These are phyloP conservation scores for Iberis pinnata DNA, from an alignment of 345 rosid genomes.

Conservation along the genomic window DNA sequence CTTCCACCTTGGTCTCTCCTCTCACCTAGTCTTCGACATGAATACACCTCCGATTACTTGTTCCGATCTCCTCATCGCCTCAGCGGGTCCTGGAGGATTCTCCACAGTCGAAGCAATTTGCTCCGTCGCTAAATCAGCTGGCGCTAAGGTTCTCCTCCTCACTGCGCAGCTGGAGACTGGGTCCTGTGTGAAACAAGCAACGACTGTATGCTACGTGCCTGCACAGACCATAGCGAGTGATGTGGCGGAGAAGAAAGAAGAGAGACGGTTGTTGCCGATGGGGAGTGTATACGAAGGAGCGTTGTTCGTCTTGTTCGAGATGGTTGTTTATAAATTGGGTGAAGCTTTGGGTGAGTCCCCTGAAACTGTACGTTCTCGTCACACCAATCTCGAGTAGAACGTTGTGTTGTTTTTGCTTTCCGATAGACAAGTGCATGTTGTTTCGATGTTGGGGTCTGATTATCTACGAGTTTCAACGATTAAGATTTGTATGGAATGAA, in stretches of 20 bases:
- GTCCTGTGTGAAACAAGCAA: conserved; percentile 54
- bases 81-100: conserved; percentile 82
- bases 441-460: too few species aligned
- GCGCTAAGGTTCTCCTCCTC: conserved; percentile 55
- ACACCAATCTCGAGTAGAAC: conserved; percentile 67
- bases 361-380: conserved; percentile 66
- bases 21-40: conserved; percentile 76
- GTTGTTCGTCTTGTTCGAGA: conserved; percentile 82
- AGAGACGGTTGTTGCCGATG: conserved; percentile 68
- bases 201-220: conserved; percentile 53
- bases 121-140: conserved; percentile 47
- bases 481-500: too few species aligned
- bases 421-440: conserved; percentile 1
- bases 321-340: conserved; percentile 63
- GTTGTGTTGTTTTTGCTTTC: conserved; percentile 4
- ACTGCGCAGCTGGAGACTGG: conserved; percentile 68
- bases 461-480: too few species aligned
- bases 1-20: conserved; percentile 65
- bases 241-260: conserved; percentile 9
- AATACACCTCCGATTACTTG: conserved; percentile 68
- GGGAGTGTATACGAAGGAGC: conserved; percentile 89
- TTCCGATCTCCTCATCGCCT: conserved; percentile 62
- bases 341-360: conserved; percentile 56
- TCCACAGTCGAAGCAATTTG: conserved; percentile 82
- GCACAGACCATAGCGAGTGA: conserved; percentile 84